A percentile compares a stretch with the other conserved stretches of the same genome.
phyloP scores from a whole-genome alignment of 2,329 filamentous ascomycete species.

The Exophiala dermatitidis region DNA sequence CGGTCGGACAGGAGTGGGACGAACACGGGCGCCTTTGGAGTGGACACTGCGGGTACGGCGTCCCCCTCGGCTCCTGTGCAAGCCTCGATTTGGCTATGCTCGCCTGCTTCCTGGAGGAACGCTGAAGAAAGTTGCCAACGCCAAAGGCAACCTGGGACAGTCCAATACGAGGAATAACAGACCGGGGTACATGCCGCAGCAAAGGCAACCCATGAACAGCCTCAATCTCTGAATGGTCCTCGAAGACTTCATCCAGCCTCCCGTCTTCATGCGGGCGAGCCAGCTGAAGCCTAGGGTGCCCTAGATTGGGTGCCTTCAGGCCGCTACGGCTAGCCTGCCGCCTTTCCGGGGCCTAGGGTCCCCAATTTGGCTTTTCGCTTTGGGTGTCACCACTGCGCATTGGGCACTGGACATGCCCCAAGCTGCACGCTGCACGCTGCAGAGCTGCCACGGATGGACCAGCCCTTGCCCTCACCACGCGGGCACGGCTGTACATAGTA shows the following conservation, averaged over 20 bases:
- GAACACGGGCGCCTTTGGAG: conserved; percentile 1
- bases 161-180: conserved; percentile 2
- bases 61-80: conserved; percentile 1
- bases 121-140: conserved; percentile 2
- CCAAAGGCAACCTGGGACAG: conserved; percentile 6
- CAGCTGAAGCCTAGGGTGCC: neutral
- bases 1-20: conserved; percentile 21
- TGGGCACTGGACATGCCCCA: conserved; percentile 3
- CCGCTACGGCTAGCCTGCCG: conserved; percentile 15
- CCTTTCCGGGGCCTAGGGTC: conserved; percentile 16
- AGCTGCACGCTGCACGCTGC: neutral
- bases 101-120: conserved; percentile 8
- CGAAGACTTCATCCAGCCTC: neutral
- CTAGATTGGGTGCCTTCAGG: too few species aligned
- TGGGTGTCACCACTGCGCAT: conserved; percentile 9
- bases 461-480: too few species aligned
- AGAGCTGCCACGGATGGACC: too few species aligned
- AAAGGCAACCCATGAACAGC: neutral
- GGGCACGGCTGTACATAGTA: too few species aligned
- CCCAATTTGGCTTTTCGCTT: conserved; percentile 6
- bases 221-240: neutral
- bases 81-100: conserved; percentile 13
- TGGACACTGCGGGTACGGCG: conserved; percentile 10
- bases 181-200: conserved; percentile 4
- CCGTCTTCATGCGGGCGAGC: neutral